Evolutionary conservation across 1,284 basidiomycete genomes (phyloP).

Genomic region (Pseudozyma pruni): DNA sequence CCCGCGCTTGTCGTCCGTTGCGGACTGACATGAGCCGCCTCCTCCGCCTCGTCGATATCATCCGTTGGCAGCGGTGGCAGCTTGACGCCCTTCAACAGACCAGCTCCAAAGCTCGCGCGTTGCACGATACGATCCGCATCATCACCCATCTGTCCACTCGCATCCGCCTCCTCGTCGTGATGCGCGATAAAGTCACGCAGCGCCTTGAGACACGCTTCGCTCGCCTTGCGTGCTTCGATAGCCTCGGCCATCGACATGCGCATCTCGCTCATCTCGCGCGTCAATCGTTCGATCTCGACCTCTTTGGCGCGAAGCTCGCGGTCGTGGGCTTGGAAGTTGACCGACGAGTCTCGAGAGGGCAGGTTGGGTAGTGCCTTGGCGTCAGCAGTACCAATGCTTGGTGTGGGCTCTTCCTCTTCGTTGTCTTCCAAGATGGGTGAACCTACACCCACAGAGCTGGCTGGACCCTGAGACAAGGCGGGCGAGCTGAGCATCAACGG

Average conservation of each 20-base stretch:
- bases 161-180: constrained; percentile 43
- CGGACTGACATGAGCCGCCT: constrained; percentile 26
- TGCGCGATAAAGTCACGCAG: constrained; percentile 55
- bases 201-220: constrained; percentile 58
- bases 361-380: constrained; percentile 22
- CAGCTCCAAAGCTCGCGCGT: constrained; percentile 37
- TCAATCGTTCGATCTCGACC: constrained; percentile 54
- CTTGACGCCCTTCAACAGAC: constrained; percentile 54
- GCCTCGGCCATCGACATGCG: constrained; percentile 56
- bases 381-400: neutral
- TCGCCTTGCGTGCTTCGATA: constrained; percentile 61
- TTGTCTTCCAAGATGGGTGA: constrained; percentile 52
- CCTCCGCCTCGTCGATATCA: constrained; percentile 49
- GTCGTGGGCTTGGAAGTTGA: constrained; percentile 20
- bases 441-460: constrained; percentile 37
- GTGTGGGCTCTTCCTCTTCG: constrained; percentile 31
- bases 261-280: constrained; percentile 47
- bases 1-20: constrained; percentile 9
- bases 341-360: constrained; percentile 21
- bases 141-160: constrained; percentile 29
- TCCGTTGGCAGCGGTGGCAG: constrained; percentile 61
- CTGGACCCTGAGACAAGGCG: constrained; percentile 38
- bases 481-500: constrained; percentile 25
- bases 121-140: constrained; percentile 40
- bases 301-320: constrained; percentile 54